These are phyloP conservation scores for Wickerhamomyces mucosus DNA, from an alignment of 805 yeast genomes.

Conservation along the genomic window DNA sequence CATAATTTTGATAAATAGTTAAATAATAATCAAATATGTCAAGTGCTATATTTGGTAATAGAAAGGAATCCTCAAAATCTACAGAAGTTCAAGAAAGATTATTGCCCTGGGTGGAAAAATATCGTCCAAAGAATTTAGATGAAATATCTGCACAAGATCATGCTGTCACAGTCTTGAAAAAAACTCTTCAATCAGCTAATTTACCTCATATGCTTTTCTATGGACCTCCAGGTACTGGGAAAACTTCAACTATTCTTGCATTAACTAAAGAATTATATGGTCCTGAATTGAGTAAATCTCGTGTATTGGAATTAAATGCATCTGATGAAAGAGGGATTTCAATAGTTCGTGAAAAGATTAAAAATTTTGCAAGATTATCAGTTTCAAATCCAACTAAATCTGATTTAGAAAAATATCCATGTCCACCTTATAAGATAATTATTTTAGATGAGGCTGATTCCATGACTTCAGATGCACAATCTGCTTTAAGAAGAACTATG, in stretches of 20 bases:
- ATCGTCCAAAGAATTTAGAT: slow-evolving; percentile 78
- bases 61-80: slow-evolving; percentile 16
- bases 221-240: slow-evolving; percentile 94
- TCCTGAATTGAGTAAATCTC: slow-evolving; percentile 52
- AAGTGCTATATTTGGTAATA: slow-evolving; percentile 16
- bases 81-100: slow-evolving; percentile 19
- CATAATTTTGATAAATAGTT: too few species aligned
- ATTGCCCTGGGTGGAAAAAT: slow-evolving; percentile 91
- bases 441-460: slow-evolving; percentile 95
- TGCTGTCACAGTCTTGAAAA: slow-evolving; percentile 74
- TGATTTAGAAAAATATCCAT: slow-evolving; percentile 70
- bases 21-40: slow-evolving; percentile 5
- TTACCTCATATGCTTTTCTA: slow-evolving; percentile 87
- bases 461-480: slow-evolving; percentile 95
- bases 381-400: slow-evolving; percentile 72
- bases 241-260: slow-evolving; percentile 81
- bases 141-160: slow-evolving; percentile 91
- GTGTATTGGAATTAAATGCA: slow-evolving; percentile 80
- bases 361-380: slow-evolving; percentile 76
- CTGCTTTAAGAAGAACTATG: slow-evolving; percentile 93
- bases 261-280: slow-evolving; percentile 74
- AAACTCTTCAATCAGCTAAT: slow-evolving; percentile 71
- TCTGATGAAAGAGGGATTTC: slow-evolving; percentile 89
- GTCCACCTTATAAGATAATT: slow-evolving; percentile 93
- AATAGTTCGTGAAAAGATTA: slow-evolving; percentile 77